Base-by-base conservation (phyloP, 352 stramenopile species). In the Phytopythium chamaehyphon region DNA sequence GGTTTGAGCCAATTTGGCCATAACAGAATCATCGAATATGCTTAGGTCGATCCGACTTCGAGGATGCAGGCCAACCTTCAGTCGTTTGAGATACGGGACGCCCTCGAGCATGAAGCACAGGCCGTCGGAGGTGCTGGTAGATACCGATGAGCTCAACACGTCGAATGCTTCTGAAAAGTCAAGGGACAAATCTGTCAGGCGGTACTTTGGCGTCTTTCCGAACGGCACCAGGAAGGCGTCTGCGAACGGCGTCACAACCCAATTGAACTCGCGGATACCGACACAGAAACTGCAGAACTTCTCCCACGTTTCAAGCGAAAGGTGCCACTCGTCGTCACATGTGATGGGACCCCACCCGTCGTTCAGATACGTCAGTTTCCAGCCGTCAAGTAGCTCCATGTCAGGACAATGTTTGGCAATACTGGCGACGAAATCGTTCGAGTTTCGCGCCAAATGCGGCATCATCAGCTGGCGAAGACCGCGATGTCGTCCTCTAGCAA, bases 221-320 rank as follows among this genome's bases (percentile, higher is more conserved):
- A 86, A 86, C 15, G 70, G 61, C 15, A 59, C 50, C 14, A 86
- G 65, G 50, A 83, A 86, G 0, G 53, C 59, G 18, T 83, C 75
- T 0, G 59, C 69, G 40, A 78, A 82, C 11, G 75, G 75, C 18
- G 76, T 72, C 23, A 82, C 70, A 0, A 59, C 61, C 70, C 73
- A 83, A 51, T 83, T 83, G 55, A 86, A 86, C 56, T 83, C 72
- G 2, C 63, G 64, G 28, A 86, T 44, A 7, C 70, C 37, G 8
- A 59, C 51, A 22, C 74, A 83, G 9, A 54, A 57, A 4, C 23
- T 44, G 43, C 67, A 79, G 35, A 86, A 86, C 11, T 45, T 45
- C 19, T 69, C 57, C 74, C 74, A 86, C 14, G 59, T 55, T 1
- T 66, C 59, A 3, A 66, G 43, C 3, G 61, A 66, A 4, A 85